Evolutionary conservation across 305 asterid species (phyloP), one percentile per base, ranked within the genome.

Genomic region (Lippia alba): DNA sequence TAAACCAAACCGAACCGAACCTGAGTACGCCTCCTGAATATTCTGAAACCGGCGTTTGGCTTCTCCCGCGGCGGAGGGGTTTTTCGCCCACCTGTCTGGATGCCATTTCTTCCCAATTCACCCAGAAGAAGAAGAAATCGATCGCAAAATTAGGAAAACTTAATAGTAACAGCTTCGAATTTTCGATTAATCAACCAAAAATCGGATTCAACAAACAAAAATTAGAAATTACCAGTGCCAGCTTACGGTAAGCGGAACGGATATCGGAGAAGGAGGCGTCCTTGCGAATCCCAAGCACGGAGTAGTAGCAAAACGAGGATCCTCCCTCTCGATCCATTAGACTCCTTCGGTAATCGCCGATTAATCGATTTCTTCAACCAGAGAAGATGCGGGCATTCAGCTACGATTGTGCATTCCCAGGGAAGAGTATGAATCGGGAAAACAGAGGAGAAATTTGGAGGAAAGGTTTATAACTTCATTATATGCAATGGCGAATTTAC

Each of bases 221-320:
- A 56, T 1, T 4, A 30, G 6, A 34, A 51, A 18, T 36, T 86
- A 89, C 96, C 84, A 90, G 76, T 14, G 98, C 96, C 18, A 90
- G 92, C 69, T 85, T 92, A 70, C 96, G 96, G 69, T 92, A 92
- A 56, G 98, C 98, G 12, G 96, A 51, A 58, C 98, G 98, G 58
- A 92, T 72, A 36, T 92, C 92, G 12, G 96, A 85, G 81, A 61
- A 81, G 83, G 96, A 84, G 79, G 98, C 92, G 50, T 90, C 96
- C 71, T 80, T 83, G 45, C 87, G 87, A 71, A 92, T 78, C 66
- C 96, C 98, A 3, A 92, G 89, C 6, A 88, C 91, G 56, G 96
- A 73, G 80, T 92, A 92, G 73, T 86, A 90, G 82, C 94, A 78
- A 10, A 6, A 55, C 8, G 91, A 83, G 76, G 90, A 85, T 50